Base-by-base conservation (phyloP, 2,329 filamentous ascomycete genomes). In the Incumbomyces lentus region DNA sequence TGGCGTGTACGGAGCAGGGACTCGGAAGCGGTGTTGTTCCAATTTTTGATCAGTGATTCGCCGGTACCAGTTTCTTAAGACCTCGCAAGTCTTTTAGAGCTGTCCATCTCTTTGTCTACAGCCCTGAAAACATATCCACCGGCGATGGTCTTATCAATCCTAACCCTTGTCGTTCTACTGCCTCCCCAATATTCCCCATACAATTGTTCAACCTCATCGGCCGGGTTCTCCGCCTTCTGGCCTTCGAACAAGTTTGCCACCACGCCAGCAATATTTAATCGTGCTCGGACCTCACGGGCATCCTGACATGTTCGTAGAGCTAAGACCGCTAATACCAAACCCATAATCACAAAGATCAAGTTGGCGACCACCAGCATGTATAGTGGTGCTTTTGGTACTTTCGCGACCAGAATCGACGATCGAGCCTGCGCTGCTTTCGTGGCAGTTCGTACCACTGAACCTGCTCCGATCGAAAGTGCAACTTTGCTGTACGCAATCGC, bases 321-420 rank as follows among this genome's bases (percentile, higher is more conserved):
- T 1, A 49, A 13, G 18, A 29, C 32, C 12, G 47, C 43, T 2
- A 51, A 43, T 8, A 41, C 14, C 2, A 49, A 29, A 8, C 49
- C 47, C n/a, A 51, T 10, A n/a, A 44, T 14, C 8, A 47, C 49
- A 19, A 46, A 51, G 8, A 42, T 40, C 7, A 46, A 39, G 22
- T 51, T 51, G 32, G 44, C 13, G 16, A 34, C 35, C 13, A 51
- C 32, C 7, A 51, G 32, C 5, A 42, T 22, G 35, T 47, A 51
- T 12, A 51, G 38, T 13, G 49, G 49, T 22, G 43, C 41, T 31
- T 49, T 49, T 6, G 49, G 47, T 14, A 51, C 42, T 13, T 46
- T 44, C 1, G 49, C 39, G 12, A 51, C 47, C 7, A 51, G 47
- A 7, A 42, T 37, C 8, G 29, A 44, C 16, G 29, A 32, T 16